These are phyloP conservation scores for Globisporangium recalcitrans DNA, from an alignment of 352 stramenopile genomes.

Conservation along the genomic window DNA sequence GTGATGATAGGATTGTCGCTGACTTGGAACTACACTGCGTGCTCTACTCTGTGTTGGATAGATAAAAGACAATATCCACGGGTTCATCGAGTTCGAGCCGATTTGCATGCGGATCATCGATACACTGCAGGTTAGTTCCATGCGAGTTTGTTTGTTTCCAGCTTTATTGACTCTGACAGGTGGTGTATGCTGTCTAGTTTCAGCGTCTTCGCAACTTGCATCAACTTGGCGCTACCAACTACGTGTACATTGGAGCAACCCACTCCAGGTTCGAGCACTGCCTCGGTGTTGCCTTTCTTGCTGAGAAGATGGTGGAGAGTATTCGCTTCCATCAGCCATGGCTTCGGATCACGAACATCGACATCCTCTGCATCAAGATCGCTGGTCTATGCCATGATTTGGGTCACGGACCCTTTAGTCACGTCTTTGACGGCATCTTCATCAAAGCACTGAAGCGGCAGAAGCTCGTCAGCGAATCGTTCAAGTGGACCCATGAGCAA, in stretches of 20 bases:
- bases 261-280: constrained; percentile 84
- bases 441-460: constrained; percentile 46
- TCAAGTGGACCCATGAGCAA: constrained; percentile 69
- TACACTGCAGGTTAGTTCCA: constrained; percentile 47
- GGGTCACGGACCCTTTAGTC: constrained; percentile 76
- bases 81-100: constrained; percentile 70
- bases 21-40: too few species aligned
- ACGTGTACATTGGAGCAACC: constrained; percentile 86
- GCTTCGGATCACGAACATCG: constrained; percentile 74
- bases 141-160: too few species aligned
- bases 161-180: not conserved
- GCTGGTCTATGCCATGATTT: constrained; percentile 78
- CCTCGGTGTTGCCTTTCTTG: constrained; percentile 93
- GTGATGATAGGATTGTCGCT: constrained; percentile 2
- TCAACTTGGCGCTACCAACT: constrained; percentile 89
- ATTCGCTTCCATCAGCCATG: constrained; percentile 84
- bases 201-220: constrained; percentile 93
- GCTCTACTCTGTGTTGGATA: constrained; percentile 11
- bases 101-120: constrained; percentile 83
- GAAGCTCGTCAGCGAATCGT: constrained; percentile 25
- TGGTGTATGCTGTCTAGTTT: constrained; percentile 45
- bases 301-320: constrained; percentile 77
- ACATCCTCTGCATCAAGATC: constrained; percentile 76
- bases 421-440: constrained; percentile 78
- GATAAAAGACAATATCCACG: constrained; percentile 82